Percentiles rank a stretch among this genome's conserved stretches.
These are phyloP conservation scores for Trametes sanguinea DNA, from an alignment of 768 basidiomycete genomes.

Conservation along the genomic window DNA sequence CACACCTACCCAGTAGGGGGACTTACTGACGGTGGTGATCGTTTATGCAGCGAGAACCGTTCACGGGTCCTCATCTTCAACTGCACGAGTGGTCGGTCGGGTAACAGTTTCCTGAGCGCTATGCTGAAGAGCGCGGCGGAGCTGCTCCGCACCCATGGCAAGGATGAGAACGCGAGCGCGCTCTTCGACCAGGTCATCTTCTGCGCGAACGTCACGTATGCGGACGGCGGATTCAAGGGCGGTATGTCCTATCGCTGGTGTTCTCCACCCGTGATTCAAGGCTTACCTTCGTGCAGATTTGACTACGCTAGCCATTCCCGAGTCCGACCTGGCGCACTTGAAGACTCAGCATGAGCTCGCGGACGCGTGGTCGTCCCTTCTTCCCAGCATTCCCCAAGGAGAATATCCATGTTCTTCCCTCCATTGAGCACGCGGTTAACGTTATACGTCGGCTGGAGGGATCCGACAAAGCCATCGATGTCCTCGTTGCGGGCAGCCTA, in stretches of 20 bases:
- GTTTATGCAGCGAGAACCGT: slow-evolving; percentile 30
- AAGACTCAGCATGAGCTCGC: slow-evolving; percentile 78
- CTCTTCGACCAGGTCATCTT: slow-evolving; percentile 91
- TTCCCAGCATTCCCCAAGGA: slow-evolving; percentile 61
- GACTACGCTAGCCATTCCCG: slow-evolving; percentile 64
- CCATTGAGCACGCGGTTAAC: slow-evolving; percentile 87
- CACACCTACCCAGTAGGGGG: neutral
- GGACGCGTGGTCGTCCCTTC: slow-evolving; percentile 66
- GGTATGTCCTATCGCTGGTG: slow-evolving; percentile 46
- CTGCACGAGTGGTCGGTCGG: slow-evolving; percentile 89
- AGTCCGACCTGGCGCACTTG: slow-evolving; percentile 62
- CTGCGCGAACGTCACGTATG: slow-evolving; percentile 95
- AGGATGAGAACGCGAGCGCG: slow-evolving; percentile 38
- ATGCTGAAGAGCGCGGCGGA: slow-evolving; percentile 54
- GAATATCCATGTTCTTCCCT: slow-evolving; percentile 77
- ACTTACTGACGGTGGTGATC: neutral
- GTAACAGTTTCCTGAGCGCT: slow-evolving; percentile 62
- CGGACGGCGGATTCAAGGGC: slow-evolving; percentile 85
- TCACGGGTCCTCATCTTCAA: slow-evolving; percentile 83
- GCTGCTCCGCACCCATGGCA: slow-evolving; percentile 46
- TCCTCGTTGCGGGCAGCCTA: slow-evolving; percentile 91
- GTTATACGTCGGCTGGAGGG: slow-evolving; percentile 49
- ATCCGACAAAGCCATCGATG: slow-evolving; percentile 42
- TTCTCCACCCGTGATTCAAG: slow-evolving; percentile 15
- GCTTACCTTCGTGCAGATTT: slow-evolving; percentile 56